phyloP scores from a whole-genome alignment of 768 basidiomycete genomes.

The Serendipita sp. region DNA sequence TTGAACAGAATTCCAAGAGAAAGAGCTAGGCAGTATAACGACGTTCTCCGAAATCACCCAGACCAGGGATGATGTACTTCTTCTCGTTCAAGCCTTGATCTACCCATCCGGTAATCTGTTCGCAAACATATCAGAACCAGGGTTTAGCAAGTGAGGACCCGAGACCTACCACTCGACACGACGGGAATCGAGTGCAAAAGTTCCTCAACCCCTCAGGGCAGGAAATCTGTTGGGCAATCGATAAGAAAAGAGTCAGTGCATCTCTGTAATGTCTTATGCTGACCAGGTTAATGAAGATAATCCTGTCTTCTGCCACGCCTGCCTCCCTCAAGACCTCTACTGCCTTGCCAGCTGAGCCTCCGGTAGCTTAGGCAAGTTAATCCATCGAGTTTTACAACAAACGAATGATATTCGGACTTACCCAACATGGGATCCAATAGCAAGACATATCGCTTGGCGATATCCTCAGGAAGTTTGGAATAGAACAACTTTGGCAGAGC shows the following conservation, averaged over 20 bases:
- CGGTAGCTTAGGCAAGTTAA: slow-evolving; percentile 44
- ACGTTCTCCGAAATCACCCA: slow-evolving; percentile 96
- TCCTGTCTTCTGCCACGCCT: slow-evolving; percentile 85
- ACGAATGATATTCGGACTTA: slow-evolving; percentile 23
- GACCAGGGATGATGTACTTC: slow-evolving; percentile 78
- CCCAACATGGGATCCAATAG: slow-evolving; percentile 97
- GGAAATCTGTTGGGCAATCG: slow-evolving; percentile 41
- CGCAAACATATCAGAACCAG: not conserved
- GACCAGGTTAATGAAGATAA: slow-evolving; percentile 88
- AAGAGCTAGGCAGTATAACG: slow-evolving; percentile 28
- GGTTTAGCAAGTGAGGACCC: not conserved
- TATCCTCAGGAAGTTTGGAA: slow-evolving; percentile 88
- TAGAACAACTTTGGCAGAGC: slow-evolving; percentile 86
- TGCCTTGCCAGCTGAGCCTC: slow-evolving; percentile 95
- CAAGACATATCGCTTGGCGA: slow-evolving; percentile 77
- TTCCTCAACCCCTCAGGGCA: slow-evolving; percentile 77
- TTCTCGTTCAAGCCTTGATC: slow-evolving; percentile 84
- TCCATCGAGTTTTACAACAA: not conserved
- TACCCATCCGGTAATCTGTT: slow-evolving; percentile 87
- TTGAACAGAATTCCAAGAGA: too few species aligned
- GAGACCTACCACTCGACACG: slow-evolving; percentile 53
- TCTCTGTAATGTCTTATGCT: slow-evolving; percentile 14
- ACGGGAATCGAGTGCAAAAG: slow-evolving; percentile 63
- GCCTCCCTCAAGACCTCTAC: slow-evolving; percentile 86
- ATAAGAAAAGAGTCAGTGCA: not conserved